These are phyloP conservation scores for Rhizopogon vinicolor DNA, from an alignment of 768 basidiomycete genomes.

Conservation along the genomic window DNA sequence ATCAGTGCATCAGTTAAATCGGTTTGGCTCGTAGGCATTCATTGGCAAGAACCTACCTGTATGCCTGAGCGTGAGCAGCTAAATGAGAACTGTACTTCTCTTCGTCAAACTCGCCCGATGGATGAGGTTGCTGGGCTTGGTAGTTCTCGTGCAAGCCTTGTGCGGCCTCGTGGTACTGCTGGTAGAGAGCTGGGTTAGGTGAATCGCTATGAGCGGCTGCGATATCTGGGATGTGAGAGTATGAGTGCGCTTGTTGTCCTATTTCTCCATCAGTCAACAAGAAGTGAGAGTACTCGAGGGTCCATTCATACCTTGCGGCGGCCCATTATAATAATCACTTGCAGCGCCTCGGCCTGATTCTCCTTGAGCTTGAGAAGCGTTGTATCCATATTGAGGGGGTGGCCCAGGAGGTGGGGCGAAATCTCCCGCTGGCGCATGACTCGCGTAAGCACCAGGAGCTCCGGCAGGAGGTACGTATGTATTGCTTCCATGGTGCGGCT, in stretches of 20 bases:
- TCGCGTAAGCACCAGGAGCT: conserved; percentile 2
- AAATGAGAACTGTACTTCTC: conserved; percentile 14
- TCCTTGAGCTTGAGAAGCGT: neutral
- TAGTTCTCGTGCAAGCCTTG: conserved; percentile 17
- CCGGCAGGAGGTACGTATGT: neutral
- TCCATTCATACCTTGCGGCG: neutral
- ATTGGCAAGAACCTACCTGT: conserved; percentile 18
- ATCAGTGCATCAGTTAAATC: neutral
- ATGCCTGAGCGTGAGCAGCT: conserved; percentile 27
- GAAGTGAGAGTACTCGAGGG: neutral
- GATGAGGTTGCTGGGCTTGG: conserved; percentile 9
- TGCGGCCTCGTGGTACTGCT: conserved; percentile 15
- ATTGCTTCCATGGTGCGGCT: neutral
- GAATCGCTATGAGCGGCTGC: conserved; percentile 12
- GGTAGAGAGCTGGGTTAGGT: conserved; percentile 10
- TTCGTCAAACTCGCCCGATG: conserved; percentile 3
- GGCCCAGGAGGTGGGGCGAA: neutral
- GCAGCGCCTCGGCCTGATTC: neutral
- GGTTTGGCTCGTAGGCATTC: neutral
- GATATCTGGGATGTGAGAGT: conserved; percentile 12
- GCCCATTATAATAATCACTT: conserved; percentile 1
- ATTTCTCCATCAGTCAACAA: neutral
- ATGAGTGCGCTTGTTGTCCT: conserved; percentile 16
- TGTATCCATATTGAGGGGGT: neutral
- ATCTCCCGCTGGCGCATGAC: neutral